These are phyloP conservation scores for Capsella rubella DNA, from an alignment of 441 rosid species.

Conservation along the genomic window DNA sequence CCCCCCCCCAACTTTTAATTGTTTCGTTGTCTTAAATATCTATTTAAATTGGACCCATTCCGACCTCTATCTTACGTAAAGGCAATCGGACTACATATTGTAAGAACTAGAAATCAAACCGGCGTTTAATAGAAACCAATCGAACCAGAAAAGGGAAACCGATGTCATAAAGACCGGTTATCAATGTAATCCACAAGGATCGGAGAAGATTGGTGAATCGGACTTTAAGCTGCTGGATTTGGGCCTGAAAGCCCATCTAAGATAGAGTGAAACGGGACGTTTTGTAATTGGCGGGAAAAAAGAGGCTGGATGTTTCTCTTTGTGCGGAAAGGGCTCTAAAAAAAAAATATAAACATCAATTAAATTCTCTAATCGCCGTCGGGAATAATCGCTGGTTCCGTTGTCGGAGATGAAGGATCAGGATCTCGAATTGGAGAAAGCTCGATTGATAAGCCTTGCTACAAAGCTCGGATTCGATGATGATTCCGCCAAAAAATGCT, in stretches of 20 bases:
- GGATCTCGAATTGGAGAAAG: conserved; percentile 72
- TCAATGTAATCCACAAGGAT: not conserved
- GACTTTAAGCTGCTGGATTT: not conserved
- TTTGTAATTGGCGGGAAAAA: conserved; percentile 33
- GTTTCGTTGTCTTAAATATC: not conserved
- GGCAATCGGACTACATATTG: not conserved
- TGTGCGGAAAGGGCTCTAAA: conserved; percentile 39
- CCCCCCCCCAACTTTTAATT: not conserved
- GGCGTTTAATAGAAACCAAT: not conserved
- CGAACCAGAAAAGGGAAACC: not conserved
- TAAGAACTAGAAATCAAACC: not conserved
- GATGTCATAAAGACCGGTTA: not conserved
- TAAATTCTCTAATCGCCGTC: conserved; percentile 10
- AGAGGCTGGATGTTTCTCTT: not conserved
- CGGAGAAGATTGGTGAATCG: not conserved
- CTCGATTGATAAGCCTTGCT: conserved; percentile 79
- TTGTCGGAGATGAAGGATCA: conserved; percentile 48
- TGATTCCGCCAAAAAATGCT: conserved; percentile 65
- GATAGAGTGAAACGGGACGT: not conserved
- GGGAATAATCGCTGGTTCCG: conserved; percentile 2
- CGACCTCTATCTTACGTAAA: not conserved
- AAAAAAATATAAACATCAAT: not conserved
- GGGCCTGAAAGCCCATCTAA: conserved; percentile 15
- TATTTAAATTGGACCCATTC: not conserved
- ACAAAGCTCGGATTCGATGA: conserved; percentile 76